A percentile compares a stretch with the other conserved stretches of the same genome.
Conservation (phyloP, 1,284 basidiomycete species). For the Phellinidium pouzarii region DNA sequence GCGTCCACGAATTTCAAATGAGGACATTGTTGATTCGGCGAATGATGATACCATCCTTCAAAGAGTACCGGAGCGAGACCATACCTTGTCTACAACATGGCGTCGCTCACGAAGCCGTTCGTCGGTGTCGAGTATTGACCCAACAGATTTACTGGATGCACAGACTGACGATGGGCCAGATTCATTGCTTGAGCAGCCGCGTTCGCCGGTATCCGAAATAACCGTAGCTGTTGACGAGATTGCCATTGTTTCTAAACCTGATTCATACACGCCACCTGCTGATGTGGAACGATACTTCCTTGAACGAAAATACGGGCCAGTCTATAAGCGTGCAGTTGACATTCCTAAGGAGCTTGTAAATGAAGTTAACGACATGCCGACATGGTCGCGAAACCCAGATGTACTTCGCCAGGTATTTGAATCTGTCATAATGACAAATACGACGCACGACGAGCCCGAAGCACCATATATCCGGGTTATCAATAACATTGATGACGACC, state of each 20-base stretch:
- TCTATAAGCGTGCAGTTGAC: slow-evolving; percentile 33
- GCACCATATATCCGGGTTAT: slow-evolving; percentile 60
- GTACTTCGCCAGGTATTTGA: slow-evolving; percentile 44
- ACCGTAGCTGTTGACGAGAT: slow-evolving; percentile 4
- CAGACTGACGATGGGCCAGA: neutral
- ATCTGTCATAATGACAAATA: slow-evolving; percentile 48
- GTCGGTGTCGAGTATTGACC: slow-evolving; percentile 1
- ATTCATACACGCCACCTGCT: neutral
- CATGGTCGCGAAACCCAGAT: slow-evolving; percentile 28
- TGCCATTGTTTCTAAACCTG: neutral
- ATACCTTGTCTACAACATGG: neutral
- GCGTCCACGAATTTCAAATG: neutral
- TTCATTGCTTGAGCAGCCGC: neutral
- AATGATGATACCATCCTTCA: neutral
- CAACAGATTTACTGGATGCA: neutral
- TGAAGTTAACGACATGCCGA: slow-evolving; percentile 40
- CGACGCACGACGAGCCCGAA: slow-evolving; percentile 52
- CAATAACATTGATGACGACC: slow-evolving; percentile 59
- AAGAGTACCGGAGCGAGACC: neutral
- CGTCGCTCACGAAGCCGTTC: neutral
- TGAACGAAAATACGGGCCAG: slow-evolving; percentile 21
- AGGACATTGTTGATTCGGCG: neutral
- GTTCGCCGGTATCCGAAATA: slow-evolving; percentile 3
- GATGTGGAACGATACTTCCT: slow-evolving; percentile 5
- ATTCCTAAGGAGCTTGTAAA: slow-evolving; percentile 47